Percentiles rank a stretch among this genome's conserved stretches.
Conservation (phyloP, 2,329 filamentous ascomycete species). For the Diaporthe sp. region DNA sequence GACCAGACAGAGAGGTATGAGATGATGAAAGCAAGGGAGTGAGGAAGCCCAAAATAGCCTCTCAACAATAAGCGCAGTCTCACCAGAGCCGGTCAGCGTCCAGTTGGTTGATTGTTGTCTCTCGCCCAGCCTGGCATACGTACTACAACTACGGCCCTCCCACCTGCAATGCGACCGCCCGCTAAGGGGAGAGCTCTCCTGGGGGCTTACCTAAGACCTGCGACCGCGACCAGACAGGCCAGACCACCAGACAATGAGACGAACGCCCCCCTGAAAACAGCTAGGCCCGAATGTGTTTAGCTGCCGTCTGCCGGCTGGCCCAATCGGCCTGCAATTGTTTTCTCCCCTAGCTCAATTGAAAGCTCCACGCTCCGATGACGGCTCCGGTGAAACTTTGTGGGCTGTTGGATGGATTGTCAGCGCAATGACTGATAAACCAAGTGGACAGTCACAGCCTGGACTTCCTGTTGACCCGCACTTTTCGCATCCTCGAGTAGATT, state of each 20-base stretch:
- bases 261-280: conserved; percentile 1
- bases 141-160: neutral
- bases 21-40: neutral
- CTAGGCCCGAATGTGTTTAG: conserved; percentile 25
- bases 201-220: conserved; percentile 34
- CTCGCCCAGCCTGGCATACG: neutral
- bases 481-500: conserved; percentile 10
- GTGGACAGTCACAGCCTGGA: neutral
- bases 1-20: neutral
- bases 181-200: neutral
- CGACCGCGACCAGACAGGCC: neutral
- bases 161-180: neutral
- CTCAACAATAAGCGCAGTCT: conserved; percentile 14
- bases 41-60: neutral
- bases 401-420: conserved; percentile 5
- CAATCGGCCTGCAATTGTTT: conserved; percentile 24
- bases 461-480: neutral
- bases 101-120: conserved; percentile 17
- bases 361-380: conserved; percentile 19
- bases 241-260: neutral
- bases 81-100: conserved; percentile 6
- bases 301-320: conserved; percentile 3
- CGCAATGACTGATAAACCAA: conserved; percentile 6
- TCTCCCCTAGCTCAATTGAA: conserved; percentile 21
- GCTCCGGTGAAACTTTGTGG: conserved; percentile 25